A percentile compares a stretch with the other conserved stretches of the same genome.
Conservation (phyloP, 2,329 filamentous ascomycete genomes). For the Bipolaris victoriae region DNA sequence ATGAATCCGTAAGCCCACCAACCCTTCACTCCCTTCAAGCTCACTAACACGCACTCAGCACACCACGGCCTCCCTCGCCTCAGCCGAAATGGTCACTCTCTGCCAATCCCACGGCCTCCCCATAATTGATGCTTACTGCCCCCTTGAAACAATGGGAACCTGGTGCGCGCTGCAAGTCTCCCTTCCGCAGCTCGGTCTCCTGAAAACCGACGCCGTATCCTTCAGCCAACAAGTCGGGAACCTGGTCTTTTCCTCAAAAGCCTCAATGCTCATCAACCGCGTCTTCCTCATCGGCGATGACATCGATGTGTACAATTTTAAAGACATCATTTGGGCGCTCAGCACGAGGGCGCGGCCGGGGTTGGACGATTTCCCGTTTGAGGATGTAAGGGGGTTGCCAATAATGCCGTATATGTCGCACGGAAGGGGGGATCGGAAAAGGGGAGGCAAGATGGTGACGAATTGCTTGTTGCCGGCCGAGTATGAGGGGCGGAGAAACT, state of each 20-base stretch:
- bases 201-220: not conserved
- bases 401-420: slow-evolving; percentile 1
- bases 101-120: not conserved
- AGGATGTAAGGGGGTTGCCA: not conserved
- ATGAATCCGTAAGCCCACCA: slow-evolving; percentile 1
- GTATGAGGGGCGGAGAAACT: not conserved
- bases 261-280: not conserved
- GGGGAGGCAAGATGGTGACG: not conserved
- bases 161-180: slow-evolving; percentile 1
- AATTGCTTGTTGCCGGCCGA: not conserved
- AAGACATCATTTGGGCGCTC: not conserved
- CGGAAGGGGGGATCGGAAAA: not conserved
- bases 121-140: not conserved
- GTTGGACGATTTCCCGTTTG: not conserved
- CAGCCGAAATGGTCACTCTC: not conserved
- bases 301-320: not conserved
- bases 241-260: not conserved
- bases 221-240: not conserved
- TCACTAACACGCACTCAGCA: not conserved
- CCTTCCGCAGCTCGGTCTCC: not conserved
- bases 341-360: not conserved
- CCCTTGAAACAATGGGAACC: not conserved
- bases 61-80: not conserved
- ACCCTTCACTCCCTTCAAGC: not conserved
- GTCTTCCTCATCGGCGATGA: slow-evolving; percentile 1